Base-by-base conservation (phyloP, 345 rosid genomes). In the Murraya paniculata region DNA sequence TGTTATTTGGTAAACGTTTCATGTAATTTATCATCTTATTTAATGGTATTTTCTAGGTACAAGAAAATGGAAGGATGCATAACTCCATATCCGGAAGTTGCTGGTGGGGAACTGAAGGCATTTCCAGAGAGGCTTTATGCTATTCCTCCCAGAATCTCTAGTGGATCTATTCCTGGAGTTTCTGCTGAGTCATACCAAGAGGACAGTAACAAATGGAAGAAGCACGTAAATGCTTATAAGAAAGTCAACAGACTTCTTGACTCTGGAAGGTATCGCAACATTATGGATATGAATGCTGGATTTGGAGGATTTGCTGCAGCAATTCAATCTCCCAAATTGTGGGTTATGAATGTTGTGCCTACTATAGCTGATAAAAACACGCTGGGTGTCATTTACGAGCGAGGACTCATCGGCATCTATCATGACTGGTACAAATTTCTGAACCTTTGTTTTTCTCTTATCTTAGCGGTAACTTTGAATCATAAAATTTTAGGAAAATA, bases 341-440 rank as follows among this genome's bases (percentile, higher is more conserved):
- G 98, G 99, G 94, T 92, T 74, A 97, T 97, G 99, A 97, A 97
- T 91, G 99, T 94, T 76, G 90, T 94, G 73, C 97, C 99, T 24
- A 97, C 96, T 0, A 87, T 93, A 66, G 94, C 98, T 28, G 93
- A 94, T 75, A 91, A 79, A 82, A 90, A 84, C 67, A 90, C 92
- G 2, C 89, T 94, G 74, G 98, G 99, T 27, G 97, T 91, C 70
- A 85, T 97, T 56, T 92, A 84, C 72, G 94, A 94, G 75, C 86
- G 99, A 75, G 99, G 99, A 80, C 83, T 97, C 80, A 92, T 93
- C 24, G 99, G 99, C 81, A 97, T 97, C 81, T 97, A 94, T 84
- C 98, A 97, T 76, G 97, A 94, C 87, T 97, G 99, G 99, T 97
- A 85, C 67, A 80, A 35, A 50, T 53, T 73, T 78, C 65, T 39